phyloP scores from a whole-genome alignment of 2,329 filamentous ascomycete species.

The Ceratocystis papillata region DNA sequence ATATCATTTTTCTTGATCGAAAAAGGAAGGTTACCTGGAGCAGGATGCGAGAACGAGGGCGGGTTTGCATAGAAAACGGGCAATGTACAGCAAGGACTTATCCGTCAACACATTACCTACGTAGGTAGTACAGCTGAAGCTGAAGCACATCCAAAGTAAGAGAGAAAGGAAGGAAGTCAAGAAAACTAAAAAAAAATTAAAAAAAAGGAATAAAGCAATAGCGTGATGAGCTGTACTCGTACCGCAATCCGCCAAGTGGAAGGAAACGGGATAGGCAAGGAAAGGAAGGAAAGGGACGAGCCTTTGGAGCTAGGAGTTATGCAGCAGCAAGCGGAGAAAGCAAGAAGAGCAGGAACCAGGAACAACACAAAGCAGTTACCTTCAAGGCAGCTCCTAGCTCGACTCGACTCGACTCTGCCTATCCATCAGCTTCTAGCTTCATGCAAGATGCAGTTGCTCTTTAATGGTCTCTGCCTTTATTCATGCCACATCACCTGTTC shows the following conservation, averaged over 20 bases:
- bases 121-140: background rate
- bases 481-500: background rate
- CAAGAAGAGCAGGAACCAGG: background rate
- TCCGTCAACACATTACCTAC: background rate
- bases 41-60: background rate
- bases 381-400: background rate
- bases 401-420: background rate
- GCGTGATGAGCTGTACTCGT: slow-evolving; percentile 4
- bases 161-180: background rate
- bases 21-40: background rate
- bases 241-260: background rate
- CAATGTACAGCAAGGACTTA: background rate
- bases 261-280: slow-evolving; percentile 25
- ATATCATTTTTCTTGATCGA: background rate
- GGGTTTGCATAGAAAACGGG: background rate
- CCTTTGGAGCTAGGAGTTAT: background rate
- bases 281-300: slow-evolving; percentile 20
- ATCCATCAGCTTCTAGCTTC: background rate
- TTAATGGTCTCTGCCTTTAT: background rate
- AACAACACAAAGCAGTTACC: background rate
- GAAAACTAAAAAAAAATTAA: background rate
- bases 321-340: slow-evolving; percentile 16
- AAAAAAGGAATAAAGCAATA: background rate
- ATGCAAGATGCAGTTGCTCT: background rate
- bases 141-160: background rate